Conservation (phyloP, 2,329 filamentous ascomycete species). For the Monilinia vaccinii-corymbosi region DNA sequence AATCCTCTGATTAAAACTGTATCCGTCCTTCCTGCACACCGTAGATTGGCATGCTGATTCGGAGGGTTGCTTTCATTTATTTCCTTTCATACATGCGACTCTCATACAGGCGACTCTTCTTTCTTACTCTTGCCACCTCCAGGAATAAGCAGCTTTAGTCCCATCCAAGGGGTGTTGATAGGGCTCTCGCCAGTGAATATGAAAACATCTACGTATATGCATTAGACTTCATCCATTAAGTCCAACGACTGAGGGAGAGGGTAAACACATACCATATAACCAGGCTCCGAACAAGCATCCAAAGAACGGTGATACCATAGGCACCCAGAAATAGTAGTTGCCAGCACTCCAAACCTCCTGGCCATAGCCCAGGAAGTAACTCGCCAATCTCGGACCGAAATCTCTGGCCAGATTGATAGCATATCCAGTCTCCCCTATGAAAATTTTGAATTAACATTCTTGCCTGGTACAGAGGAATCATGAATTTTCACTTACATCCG, state of each 20-base stretch:
- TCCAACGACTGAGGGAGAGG: neutral
- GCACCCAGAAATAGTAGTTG: constrained; percentile 65
- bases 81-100: neutral
- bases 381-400: constrained; percentile 56
- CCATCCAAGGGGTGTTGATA: constrained; percentile 28
- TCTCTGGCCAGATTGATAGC: constrained; percentile 67
- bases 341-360: constrained; percentile 57
- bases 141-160: constrained; percentile 18
- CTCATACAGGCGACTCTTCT: neutral
- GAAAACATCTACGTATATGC: constrained; percentile 37
- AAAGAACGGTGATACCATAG: constrained; percentile 62
- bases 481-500: constrained; percentile 32
- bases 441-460: neutral
- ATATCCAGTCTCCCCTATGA: constrained; percentile 61
- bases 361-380: constrained; percentile 61
- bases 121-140: neutral
- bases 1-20: neutral
- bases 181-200: constrained; percentile 32
- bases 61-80: too few species aligned
- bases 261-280: constrained; percentile 42
- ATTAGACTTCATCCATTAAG: neutral
- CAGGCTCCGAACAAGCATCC: constrained; percentile 56
- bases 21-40: neutral
- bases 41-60: too few species aligned
- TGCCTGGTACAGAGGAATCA: neutral